These are phyloP conservation scores for Cryphonectria parasitica DNA, from an alignment of 2,329 filamentous ascomycete genomes.

Conservation along the genomic window DNA sequence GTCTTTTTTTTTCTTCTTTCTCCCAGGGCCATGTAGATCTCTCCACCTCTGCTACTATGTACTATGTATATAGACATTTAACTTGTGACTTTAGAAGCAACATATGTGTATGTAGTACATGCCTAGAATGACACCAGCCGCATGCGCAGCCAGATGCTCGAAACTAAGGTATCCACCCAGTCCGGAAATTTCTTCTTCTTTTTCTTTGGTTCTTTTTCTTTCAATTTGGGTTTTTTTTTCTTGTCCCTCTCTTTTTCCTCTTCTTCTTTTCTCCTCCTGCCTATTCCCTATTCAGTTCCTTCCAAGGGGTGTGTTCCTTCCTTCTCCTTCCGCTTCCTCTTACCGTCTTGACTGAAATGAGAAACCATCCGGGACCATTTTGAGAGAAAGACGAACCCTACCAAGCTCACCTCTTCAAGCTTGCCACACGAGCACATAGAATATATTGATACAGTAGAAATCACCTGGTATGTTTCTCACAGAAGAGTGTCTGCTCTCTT, in stretches of 20 bases:
- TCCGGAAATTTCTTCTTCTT: neutral
- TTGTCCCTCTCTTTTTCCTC: neutral
- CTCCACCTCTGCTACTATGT: too few relatives aligned
- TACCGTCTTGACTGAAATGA: neutral
- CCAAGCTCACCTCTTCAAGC: neutral
- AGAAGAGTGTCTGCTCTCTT: neutral
- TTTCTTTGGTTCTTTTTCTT: neutral
- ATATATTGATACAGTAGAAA: neutral
- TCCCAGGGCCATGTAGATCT: too few relatives aligned
- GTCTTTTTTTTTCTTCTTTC: too few relatives aligned
- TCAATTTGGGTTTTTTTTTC: too few relatives aligned
- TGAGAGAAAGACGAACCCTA: too few relatives aligned
- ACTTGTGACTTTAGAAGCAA: neutral
- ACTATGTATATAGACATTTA: neutral
- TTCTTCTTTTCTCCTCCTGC: neutral
- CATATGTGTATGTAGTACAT: neutral
- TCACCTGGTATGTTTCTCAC: neutral
- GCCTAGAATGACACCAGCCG: neutral
- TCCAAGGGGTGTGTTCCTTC: neutral
- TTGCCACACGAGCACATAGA: neutral
- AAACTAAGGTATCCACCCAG: neutral
- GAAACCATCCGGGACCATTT: too few relatives aligned
- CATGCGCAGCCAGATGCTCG: neutral
- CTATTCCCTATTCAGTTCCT: neutral
- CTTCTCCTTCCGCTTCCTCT: neutral